These are phyloP conservation scores for Globisporangium iwayamae DNA, from an alignment of 352 stramenopile species.

Conservation along the genomic window DNA sequence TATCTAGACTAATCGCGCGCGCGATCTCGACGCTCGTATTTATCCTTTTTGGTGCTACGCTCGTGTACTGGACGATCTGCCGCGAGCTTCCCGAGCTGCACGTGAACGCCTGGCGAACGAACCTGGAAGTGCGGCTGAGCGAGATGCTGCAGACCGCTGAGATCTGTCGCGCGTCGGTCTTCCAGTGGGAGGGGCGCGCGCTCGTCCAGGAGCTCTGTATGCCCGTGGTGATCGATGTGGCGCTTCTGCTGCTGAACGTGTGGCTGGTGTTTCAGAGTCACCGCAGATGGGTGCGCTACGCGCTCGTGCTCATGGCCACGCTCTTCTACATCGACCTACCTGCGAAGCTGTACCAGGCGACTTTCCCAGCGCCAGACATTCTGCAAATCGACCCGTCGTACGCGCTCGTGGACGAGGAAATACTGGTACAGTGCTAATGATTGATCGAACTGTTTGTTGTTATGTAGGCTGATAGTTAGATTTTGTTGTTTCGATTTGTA, in stretches of 20 bases:
- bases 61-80: conserved; percentile 65
- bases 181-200: conserved; percentile 33
- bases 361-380: conserved; percentile 60
- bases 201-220: conserved; percentile 59
- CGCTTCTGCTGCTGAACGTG: conserved; percentile 34
- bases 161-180: conserved; percentile 39
- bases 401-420: conserved; percentile 70
- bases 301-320: conserved; percentile 38
- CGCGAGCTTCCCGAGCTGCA: conserved; percentile 50
- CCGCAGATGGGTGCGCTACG: conserved; percentile 44
- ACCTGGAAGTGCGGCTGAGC: conserved; percentile 34
- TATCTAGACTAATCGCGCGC: conserved; percentile 41
- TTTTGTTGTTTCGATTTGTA: not conserved
- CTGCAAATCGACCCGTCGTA: conserved; percentile 56
- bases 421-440: conserved; percentile 29
- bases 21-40: conserved; percentile 48
- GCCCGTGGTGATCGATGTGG: conserved; percentile 43
- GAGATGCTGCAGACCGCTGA: conserved; percentile 31
- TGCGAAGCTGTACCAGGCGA: conserved; percentile 39
- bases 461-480: not conserved
- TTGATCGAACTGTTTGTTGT: not conserved
- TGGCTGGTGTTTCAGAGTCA: conserved; percentile 57
- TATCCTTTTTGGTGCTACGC: conserved; percentile 32
- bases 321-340: conserved; percentile 50
- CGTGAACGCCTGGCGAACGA: conserved; percentile 28